These are phyloP conservation scores for Rutstroemia sydowiana DNA, from an alignment of 2,329 filamentous ascomycete species.

Conservation along the genomic window DNA sequence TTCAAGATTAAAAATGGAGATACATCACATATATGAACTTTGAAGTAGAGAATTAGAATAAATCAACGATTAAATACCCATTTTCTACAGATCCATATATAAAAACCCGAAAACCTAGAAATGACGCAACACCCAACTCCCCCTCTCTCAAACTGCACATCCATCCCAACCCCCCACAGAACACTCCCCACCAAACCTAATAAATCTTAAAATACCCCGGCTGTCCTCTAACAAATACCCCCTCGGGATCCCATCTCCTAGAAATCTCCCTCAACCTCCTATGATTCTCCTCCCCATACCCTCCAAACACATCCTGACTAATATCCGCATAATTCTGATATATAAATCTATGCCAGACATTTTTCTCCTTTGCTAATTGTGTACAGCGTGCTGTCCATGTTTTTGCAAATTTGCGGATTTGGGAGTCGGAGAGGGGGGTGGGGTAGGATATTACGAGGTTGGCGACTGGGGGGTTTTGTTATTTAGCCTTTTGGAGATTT, in stretches of 20 bases:
- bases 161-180: no score
- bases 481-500: constrained; percentile 21
- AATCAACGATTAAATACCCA: no score
- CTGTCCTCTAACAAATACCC: background rate
- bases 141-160: no score
- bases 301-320: constrained; percentile 2
- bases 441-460: no score
- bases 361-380: background rate
- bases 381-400: background rate
- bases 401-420: background rate
- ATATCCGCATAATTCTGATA: constrained; percentile 10
- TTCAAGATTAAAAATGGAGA: no score
- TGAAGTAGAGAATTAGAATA: no score
- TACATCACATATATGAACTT: no score
- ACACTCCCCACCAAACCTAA: no score
- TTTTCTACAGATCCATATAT: no score
- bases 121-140: no score
- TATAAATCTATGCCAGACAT: background rate
- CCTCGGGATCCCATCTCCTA: background rate
- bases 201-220: background rate
- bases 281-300: background rate
- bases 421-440: no score
- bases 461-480: constrained; percentile 27
- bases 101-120: no score
- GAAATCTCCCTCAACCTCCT: background rate